Evolutionary conservation across 805 yeast species (phyloP), one percentile per base, ranked within the genome.

Genomic region (Pichia sporocuriosa): DNA sequence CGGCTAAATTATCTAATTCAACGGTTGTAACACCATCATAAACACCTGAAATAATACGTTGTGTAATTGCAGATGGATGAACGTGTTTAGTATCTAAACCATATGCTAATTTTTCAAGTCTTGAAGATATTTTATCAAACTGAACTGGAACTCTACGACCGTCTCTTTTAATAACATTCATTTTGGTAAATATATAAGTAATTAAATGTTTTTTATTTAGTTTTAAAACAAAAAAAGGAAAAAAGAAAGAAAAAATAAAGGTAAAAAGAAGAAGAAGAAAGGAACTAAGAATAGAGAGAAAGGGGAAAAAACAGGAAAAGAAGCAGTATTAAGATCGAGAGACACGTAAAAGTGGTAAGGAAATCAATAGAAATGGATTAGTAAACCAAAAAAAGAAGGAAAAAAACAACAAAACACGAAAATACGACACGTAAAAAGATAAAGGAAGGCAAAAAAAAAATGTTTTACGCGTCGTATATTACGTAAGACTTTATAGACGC

Each of bases 11-110:
- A 53, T 80, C 88, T 46, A 84, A 68, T 63, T 93, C 97, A 47
- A 83, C 75, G 42, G 97, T 93, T 57, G 90, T 88, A 40, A 93
- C 98, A 57, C 97, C 97, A 58, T 87, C 94, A 64, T 90, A 93
- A 43, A 93, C 96, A 62, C 98, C 98, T 12, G 93, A 77, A 49
- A 88, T 89, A 54, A 90, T 94, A 59, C 95, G 77, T 65, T 93
- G 97, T 19, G 98, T 90, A 65, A 93, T 88, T 51, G 93, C 85
- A 42, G 85, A 96, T 28, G 97, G 89, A 59, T 93, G 97, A 46
- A 93, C 89, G 63, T 88, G 96, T 36, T 74, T 75, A 30, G 95
- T 73, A 61, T 90, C 96, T 53, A 93, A 75, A 39, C 97, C 97
- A 59, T 93, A 90, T 55, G 97, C 89, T 48, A 93, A 77, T 58